phyloP scores from a whole-genome alignment of 164 flowering plant species.

The Tetrastigma voinierianum region DNA sequence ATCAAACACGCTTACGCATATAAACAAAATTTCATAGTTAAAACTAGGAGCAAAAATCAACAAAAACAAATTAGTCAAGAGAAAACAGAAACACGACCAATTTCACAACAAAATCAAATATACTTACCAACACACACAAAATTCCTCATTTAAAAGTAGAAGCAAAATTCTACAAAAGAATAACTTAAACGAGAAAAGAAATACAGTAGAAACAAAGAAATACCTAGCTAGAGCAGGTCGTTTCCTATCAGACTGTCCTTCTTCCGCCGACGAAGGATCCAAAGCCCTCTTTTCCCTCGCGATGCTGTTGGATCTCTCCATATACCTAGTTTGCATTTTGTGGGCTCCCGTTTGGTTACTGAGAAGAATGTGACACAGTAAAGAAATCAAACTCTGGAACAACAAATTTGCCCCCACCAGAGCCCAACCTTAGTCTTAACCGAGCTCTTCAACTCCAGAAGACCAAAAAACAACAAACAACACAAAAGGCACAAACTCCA shows the following conservation, averaged over 20 bases:
- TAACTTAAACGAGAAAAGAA: not conserved
- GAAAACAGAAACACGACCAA: too few relatives aligned
- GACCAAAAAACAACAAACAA: not conserved
- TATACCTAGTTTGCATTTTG: constrained; percentile 53
- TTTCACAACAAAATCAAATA: too few relatives aligned
- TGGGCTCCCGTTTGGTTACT: constrained; percentile 14
- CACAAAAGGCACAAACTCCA: not conserved
- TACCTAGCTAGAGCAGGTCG: constrained; percentile 88
- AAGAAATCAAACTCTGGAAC: not conserved
- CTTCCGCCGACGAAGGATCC: constrained; percentile 48
- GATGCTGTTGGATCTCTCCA: constrained; percentile 47
- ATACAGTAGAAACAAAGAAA: not conserved
- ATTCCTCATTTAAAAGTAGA: too few relatives aligned
- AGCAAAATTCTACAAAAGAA: not conserved
- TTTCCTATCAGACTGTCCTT: constrained; percentile 69
- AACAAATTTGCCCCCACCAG: not conserved
- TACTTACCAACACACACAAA: too few relatives aligned
- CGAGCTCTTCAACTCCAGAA: too few relatives aligned
- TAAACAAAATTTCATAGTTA: too few relatives aligned
- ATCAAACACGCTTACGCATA: too few relatives aligned
- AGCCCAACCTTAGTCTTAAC: not conserved
- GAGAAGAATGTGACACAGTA: constrained; percentile 6
- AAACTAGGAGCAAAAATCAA: too few relatives aligned
- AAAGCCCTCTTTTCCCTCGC: constrained; percentile 59
- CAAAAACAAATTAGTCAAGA: too few relatives aligned